Evolutionary conservation across 768 basidiomycete species (phyloP).

Genomic region (Agrocybe chaxingu): DNA sequence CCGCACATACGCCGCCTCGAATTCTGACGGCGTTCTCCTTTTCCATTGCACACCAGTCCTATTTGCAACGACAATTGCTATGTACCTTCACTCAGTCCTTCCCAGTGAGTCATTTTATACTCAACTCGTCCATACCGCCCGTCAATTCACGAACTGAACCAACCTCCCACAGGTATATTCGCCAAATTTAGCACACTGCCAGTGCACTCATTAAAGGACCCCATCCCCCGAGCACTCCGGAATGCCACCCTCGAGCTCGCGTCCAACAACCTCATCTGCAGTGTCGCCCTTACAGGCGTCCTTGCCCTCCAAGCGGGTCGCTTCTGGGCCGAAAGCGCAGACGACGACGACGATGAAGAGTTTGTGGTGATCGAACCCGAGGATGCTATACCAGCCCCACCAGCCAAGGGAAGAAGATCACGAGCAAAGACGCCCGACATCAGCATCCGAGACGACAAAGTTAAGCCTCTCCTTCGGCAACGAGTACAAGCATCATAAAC

Average conservation of each 20-base stretch:
- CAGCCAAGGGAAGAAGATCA: slow-evolving; percentile 22
- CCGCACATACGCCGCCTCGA: slow-evolving; percentile 1
- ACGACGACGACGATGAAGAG: slow-evolving; percentile 47
- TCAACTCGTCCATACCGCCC: not conserved
- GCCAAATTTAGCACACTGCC: slow-evolving; percentile 61
- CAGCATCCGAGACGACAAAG: slow-evolving; percentile 23
- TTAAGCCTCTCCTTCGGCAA: slow-evolving; percentile 26
- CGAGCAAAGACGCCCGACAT: slow-evolving; percentile 31
- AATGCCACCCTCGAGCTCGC: slow-evolving; percentile 73
- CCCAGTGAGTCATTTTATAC: slow-evolving; percentile 55
- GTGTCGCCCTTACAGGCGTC: slow-evolving; percentile 86
- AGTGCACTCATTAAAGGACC: slow-evolving; percentile 43
- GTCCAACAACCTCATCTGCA: slow-evolving; percentile 81
- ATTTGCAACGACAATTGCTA: slow-evolving; percentile 64
- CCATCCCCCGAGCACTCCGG: slow-evolving; percentile 63
- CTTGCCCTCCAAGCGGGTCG: slow-evolving; percentile 79
- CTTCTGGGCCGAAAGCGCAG: slow-evolving; percentile 80
- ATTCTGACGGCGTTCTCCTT: not conserved
- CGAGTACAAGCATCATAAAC: slow-evolving; percentile 19
- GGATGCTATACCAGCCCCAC: slow-evolving; percentile 2
- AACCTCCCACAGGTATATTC: slow-evolving; percentile 43
- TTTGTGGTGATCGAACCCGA: slow-evolving; percentile 25
- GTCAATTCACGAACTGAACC: slow-evolving; percentile 1
- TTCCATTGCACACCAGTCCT: slow-evolving; percentile 48
- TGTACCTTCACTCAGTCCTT: slow-evolving; percentile 75